phyloP scores from a whole-genome alignment of 2,329 filamentous ascomycete genomes.

The Aspergillus ustus region DNA sequence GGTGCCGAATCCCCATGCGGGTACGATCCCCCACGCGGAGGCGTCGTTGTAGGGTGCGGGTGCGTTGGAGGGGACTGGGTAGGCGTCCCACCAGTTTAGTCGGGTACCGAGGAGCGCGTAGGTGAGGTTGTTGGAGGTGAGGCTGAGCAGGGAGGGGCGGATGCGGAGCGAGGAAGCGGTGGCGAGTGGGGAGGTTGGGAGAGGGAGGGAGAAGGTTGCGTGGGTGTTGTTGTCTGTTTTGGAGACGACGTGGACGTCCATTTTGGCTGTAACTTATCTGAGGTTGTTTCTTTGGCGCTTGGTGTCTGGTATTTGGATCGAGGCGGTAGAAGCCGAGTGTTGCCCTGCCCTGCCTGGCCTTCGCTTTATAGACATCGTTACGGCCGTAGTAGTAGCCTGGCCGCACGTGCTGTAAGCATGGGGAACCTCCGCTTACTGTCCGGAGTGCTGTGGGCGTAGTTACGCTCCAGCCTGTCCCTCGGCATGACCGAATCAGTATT shows the following conservation, averaged over 20 bases:
- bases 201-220: conserved; percentile 3
- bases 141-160: conserved; percentile 14
- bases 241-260: conserved; percentile 16
- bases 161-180: conserved; percentile 18
- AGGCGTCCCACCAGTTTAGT: conserved; percentile 26
- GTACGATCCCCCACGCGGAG: conserved; percentile 50
- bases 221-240: conserved; percentile 15
- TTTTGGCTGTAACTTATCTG: background rate
- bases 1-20: conserved; percentile 54
- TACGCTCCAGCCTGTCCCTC: too few relatives aligned
- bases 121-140: conserved; percentile 25
- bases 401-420: too few relatives aligned
- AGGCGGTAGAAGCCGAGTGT: too few relatives aligned
- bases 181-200: background rate
- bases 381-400: too few relatives aligned
- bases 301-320: too few relatives aligned
- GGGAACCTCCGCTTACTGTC: too few relatives aligned
- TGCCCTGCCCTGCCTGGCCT: too few relatives aligned
- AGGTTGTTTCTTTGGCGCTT: too few relatives aligned
- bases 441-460: too few relatives aligned
- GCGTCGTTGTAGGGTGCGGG: conserved; percentile 38
- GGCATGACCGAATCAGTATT: too few relatives aligned
- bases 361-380: too few relatives aligned
- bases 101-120: conserved; percentile 22
- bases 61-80: conserved; percentile 45